A percentile compares a stretch with the other conserved stretches of the same genome.
phyloP scores from a whole-genome alignment of 2,329 filamentous ascomycete genomes.

The Penicillium aurantiogriseum region DNA sequence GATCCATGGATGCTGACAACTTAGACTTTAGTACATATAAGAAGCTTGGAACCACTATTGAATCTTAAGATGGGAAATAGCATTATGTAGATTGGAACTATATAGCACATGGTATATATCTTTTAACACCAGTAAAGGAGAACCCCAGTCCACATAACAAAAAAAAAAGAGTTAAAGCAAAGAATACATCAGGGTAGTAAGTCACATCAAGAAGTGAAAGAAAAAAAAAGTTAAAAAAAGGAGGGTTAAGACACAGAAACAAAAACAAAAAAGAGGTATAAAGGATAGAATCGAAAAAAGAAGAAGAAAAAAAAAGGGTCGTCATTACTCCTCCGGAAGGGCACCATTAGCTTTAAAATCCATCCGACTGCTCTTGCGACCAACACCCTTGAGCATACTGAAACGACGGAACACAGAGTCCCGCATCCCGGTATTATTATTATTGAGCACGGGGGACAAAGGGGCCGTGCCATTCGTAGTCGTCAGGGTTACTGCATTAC shows the following conservation, averaged over 20 bases:
- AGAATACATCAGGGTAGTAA: constrained; percentile 14
- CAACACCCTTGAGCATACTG: constrained; percentile 69
- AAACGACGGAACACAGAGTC: constrained; percentile 73
- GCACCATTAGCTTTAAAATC: constrained; percentile 42
- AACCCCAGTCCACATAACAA: constrained; percentile 17
- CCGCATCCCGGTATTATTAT: constrained; percentile 39
- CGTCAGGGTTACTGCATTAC: constrained; percentile 19
- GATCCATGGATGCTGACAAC: not conserved
- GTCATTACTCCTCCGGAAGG: constrained; percentile 39
- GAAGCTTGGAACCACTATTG: not conserved
- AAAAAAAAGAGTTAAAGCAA: constrained; percentile 4
- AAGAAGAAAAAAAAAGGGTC: not conserved
- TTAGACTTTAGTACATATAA: not conserved
- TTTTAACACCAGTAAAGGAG: constrained; percentile 14
- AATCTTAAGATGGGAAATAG: not conserved
- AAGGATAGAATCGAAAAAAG: constrained; percentile 6
- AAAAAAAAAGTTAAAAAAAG: constrained; percentile 7
- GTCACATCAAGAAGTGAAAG: constrained; percentile 20
- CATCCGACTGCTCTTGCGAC: constrained; percentile 64
- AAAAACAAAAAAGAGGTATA: constrained; percentile 1
- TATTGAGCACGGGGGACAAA: constrained; percentile 37
- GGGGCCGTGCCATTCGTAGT: constrained; percentile 18
- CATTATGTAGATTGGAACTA: constrained; percentile 9
- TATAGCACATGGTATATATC: constrained; percentile 25
- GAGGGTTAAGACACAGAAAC: not conserved